phyloP scores from a whole-genome alignment of 129 eudicot species.

The Pseudognaphalium luteoalbum region DNA sequence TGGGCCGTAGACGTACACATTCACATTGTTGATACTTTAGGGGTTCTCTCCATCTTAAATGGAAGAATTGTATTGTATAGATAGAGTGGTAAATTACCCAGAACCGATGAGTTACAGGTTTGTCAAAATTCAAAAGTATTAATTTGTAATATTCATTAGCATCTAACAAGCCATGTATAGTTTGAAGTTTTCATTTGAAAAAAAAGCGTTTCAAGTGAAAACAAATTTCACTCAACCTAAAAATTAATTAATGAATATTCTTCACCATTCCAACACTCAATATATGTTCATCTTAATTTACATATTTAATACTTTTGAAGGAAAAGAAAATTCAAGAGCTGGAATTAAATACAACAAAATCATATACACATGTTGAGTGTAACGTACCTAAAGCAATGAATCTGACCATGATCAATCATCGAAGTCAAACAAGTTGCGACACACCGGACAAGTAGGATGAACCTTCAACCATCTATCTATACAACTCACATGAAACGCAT shows the following conservation, averaged over 20 bases:
- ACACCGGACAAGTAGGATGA: slow-evolving; percentile 53
- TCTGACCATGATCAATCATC: not conserved
- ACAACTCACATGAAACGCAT: slow-evolving; percentile 43
- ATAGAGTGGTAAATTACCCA: too few species aligned
- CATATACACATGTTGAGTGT: not conserved
- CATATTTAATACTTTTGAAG: too few species aligned
- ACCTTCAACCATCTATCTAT: slow-evolving; percentile 46
- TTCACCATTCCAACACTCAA: slow-evolving; percentile 6
- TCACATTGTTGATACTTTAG: too few species aligned
- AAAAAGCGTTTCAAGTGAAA: too few species aligned
- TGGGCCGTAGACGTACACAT: too few species aligned
- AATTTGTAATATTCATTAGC: too few species aligned
- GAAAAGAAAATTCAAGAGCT: not conserved
- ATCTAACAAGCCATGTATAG: too few species aligned
- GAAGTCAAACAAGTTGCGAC: slow-evolving; percentile 40
- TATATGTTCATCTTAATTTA: not conserved
- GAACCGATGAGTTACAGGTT: too few species aligned
- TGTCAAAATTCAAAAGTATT: too few species aligned
- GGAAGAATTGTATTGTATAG: too few species aligned
- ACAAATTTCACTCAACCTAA: not conserved
- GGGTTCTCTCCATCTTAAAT: too few species aligned
- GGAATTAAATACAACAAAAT: not conserved
- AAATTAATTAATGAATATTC: not conserved
- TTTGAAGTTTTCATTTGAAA: too few species aligned
- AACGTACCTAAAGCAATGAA: not conserved